Evolutionary conservation across 331 rosid genomes (phyloP).

Genomic region (Arachis monticola): DNA sequence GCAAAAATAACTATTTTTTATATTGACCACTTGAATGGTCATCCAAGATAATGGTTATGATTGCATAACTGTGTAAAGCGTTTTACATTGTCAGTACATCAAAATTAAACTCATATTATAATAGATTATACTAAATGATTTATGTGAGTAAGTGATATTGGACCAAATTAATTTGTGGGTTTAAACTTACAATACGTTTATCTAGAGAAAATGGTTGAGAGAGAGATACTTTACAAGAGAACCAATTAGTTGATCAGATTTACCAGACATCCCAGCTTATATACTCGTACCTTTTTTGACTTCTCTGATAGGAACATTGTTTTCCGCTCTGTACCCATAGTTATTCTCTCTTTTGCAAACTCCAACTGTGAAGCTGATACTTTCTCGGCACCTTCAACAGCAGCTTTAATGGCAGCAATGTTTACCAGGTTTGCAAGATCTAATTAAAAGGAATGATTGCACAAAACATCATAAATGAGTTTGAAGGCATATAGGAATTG

Average conservation of each 20-base stretch:
- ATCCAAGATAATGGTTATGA: too few species aligned
- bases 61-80: too few species aligned
- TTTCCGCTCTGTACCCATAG: conserved; percentile 91
- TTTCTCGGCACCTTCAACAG: conserved; percentile 91
- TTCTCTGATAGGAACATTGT: conserved; percentile 87
- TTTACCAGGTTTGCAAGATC: conserved; percentile 97
- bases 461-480: conserved; percentile 9
- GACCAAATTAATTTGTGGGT: too few species aligned
- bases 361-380: conserved; percentile 70
- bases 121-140: too few species aligned
- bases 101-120: too few species aligned
- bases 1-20: too few species aligned
- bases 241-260: neutral
- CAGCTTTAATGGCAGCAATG: conserved; percentile 95
- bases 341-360: conserved; percentile 89
- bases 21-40: too few species aligned
- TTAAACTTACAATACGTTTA: neutral
- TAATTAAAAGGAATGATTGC: conserved; percentile 37
- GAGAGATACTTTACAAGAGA: neutral
- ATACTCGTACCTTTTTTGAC: conserved; percentile 65
- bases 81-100: too few species aligned
- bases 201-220: neutral
- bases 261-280: conserved; percentile 31
- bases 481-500: neutral
- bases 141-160: too few species aligned